phyloP scores from a whole-genome alignment of 176 grass and related monocot genomes.

The Oropetium thomaeum region DNA sequence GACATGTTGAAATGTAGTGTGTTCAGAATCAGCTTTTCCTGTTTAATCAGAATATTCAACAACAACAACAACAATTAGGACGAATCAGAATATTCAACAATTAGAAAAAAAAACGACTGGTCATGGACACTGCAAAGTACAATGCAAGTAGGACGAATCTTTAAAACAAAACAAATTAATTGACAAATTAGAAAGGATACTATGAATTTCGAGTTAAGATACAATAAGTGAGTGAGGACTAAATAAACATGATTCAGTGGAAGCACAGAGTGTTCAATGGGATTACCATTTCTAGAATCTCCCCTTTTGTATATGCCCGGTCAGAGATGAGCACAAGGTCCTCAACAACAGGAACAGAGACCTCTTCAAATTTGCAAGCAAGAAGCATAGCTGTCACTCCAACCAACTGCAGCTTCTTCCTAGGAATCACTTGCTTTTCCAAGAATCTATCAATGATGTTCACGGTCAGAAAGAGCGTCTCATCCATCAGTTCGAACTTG shows the following conservation, averaged over 20 bases:
- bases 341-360: slow-evolving; percentile 78
- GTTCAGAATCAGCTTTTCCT: slow-evolving; percentile 74
- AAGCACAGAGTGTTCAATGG: background rate
- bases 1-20: slow-evolving; percentile 88
- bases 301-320: slow-evolving; percentile 55
- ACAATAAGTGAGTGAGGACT: no score
- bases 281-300: slow-evolving; percentile 90
- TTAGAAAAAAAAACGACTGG: background rate
- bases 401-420: slow-evolving; percentile 86
- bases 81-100: background rate
- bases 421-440: slow-evolving; percentile 58
- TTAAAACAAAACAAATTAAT: background rate
- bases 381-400: slow-evolving; percentile 92
- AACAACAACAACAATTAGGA: background rate
- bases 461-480: slow-evolving; percentile 92
- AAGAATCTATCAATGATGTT: slow-evolving; percentile 96
- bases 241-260: slow-evolving; percentile 1
- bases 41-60: slow-evolving; percentile 29
- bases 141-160: background rate
- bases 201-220: background rate
- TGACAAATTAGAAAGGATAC: background rate
- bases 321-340: slow-evolving; percentile 82
- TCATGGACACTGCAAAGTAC: background rate
- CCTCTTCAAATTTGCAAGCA: slow-evolving; percentile 94
- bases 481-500: slow-evolving; percentile 93